Base-by-base conservation (phyloP, 2,329 filamentous ascomycete genomes). In the Salinomyces thailandicus region DNA sequence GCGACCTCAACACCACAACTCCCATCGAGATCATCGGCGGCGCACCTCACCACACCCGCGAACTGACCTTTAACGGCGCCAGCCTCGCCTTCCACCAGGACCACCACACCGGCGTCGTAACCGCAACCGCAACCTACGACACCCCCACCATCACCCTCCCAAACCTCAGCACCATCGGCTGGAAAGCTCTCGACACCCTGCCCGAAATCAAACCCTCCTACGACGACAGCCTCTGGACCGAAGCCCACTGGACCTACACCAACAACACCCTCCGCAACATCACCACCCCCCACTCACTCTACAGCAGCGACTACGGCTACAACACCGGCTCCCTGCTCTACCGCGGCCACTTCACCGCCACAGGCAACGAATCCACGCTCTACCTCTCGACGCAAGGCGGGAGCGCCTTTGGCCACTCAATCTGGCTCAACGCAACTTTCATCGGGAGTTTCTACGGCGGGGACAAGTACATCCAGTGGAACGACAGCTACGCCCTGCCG, bases 291-390 rank as follows among this genome's bases (percentile, higher is more conserved):
- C 76, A 72, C 0, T 64, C 60, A 2, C 69, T 87, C 0, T 84
- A 80, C 49, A 69, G 68, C 0, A 73, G 73, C 12, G 82, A 87
- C 57, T 87, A 87, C 50, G 81, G 81, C 16, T 87, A 77, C 58
- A 68, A 83, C 54, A 69, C 75, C 0, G 81, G 82, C 3, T 73
- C 72, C 1, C 64, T 86, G 0, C 48, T 87, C 32, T 87, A 74
- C 63, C 73, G 81, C 2, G 82, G 81, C 0, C 68, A 75, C 45
- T 87, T 89, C 53, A 69, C 63, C 1, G 74, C 81, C 4, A 69
- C 63, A 1, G 79, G 79, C 12, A 60, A 66, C 1, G 79, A 85
- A 44, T 63, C 63, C 0, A 62, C 60, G 0, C 61, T 87, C 31
- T 69, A 60, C 41, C 33, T 57, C 2, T 62, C 62, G 29, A 79